Conservation (phyloP, 805 yeast genomes). For the Kuraishia ogatae region DNA sequence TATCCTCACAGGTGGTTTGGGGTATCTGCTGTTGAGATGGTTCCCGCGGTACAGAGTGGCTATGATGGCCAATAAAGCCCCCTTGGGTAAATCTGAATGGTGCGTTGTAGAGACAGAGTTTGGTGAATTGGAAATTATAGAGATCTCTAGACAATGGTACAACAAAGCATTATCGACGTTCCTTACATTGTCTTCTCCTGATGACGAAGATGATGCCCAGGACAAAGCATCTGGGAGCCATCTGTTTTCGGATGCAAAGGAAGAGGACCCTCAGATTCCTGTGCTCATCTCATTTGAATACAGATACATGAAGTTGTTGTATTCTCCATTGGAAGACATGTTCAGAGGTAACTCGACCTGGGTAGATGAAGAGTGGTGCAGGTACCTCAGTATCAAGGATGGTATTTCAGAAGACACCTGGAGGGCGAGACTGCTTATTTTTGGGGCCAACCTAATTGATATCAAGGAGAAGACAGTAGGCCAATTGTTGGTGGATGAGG, state of each 20-base stretch:
- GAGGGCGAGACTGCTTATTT: slow-evolving; percentile 62
- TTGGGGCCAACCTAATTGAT: slow-evolving; percentile 70
- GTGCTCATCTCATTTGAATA: slow-evolving; percentile 65
- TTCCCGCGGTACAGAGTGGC: slow-evolving; percentile 66
- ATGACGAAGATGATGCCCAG: slow-evolving; percentile 15
- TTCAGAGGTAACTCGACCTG: slow-evolving; percentile 80
- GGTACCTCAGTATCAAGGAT: slow-evolving; percentile 40
- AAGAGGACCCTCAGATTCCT: slow-evolving; percentile 60
- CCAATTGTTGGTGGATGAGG: slow-evolving; percentile 73
- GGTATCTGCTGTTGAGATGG: slow-evolving; percentile 77
- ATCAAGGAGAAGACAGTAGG: slow-evolving; percentile 62
- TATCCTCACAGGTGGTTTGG: slow-evolving; percentile 56
- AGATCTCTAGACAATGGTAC: slow-evolving; percentile 51
- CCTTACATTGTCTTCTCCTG: slow-evolving; percentile 25
- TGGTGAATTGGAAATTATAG: slow-evolving; percentile 67
- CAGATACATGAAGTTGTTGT: slow-evolving; percentile 74
- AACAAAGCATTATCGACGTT: slow-evolving; percentile 67
- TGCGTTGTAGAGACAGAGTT: slow-evolving; percentile 89
- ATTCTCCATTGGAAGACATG: slow-evolving; percentile 81
- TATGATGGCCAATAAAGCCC: slow-evolving; percentile 53
- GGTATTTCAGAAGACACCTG: slow-evolving; percentile 68
- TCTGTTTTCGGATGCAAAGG: slow-evolving; percentile 12
- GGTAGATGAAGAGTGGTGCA: slow-evolving; percentile 76
- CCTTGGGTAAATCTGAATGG: slow-evolving; percentile 85
- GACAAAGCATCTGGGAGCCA: neutral